These are phyloP conservation scores for Geranium brycei DNA, from an alignment of 345 rosid genomes.

Conservation along the genomic window DNA sequence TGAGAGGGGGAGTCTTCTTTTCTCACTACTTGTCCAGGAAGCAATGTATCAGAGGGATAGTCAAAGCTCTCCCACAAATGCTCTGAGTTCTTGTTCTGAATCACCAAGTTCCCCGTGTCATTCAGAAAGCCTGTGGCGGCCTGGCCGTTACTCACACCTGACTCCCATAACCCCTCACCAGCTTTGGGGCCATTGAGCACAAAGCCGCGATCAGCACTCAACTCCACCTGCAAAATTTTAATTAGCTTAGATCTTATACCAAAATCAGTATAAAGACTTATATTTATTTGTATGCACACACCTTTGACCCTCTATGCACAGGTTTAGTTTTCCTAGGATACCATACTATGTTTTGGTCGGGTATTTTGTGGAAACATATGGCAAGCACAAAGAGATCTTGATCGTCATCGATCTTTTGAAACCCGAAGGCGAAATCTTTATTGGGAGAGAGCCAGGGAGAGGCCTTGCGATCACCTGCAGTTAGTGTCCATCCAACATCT, in stretches of 20 bases:
- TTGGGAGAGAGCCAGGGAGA: constrained; percentile 22
- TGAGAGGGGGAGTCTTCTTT: neutral
- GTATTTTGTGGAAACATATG: constrained; percentile 23
- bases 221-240: constrained; percentile 1
- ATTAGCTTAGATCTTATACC: no score
- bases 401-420: constrained; percentile 7
- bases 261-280: no score
- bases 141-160: neutral
- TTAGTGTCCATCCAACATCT: no score
- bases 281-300: no score
- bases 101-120: constrained; percentile 20
- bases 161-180: constrained; percentile 13
- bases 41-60: constrained; percentile 22
- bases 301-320: constrained; percentile 16
- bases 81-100: constrained; percentile 4
- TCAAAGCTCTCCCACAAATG: constrained; percentile 23
- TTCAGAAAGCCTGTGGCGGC: constrained; percentile 11
- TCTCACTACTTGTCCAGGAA: constrained; percentile 22
- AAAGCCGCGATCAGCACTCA: constrained; percentile 12
- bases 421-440: constrained; percentile 23
- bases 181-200: constrained; percentile 17
- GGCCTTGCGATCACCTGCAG: neutral
- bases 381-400: constrained; percentile 18
- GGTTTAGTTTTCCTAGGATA: constrained; percentile 13
- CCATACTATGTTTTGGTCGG: constrained; percentile 20